These are phyloP conservation scores for Mucor lusitanicus DNA, from an alignment of 371 early-diverging fungal genomes.

Conservation along the genomic window DNA sequence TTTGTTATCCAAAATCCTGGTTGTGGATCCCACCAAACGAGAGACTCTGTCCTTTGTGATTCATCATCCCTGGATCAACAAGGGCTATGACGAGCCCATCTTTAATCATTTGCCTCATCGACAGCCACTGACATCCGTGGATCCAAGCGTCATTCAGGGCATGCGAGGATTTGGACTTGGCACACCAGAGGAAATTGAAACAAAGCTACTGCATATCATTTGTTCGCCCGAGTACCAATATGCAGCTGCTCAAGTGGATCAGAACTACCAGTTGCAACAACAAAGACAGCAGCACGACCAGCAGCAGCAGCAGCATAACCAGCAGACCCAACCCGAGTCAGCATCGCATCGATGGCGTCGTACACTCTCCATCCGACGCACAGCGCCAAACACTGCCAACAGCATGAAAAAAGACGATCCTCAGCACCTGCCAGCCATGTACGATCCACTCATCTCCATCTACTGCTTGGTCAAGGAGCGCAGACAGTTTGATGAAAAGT, in stretches of 20 bases:
- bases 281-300: slow-evolving; percentile 7
- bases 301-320: neutral
- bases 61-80: slow-evolving; percentile 74
- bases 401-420: slow-evolving; percentile 32
- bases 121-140: slow-evolving; percentile 33
- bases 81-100: slow-evolving; percentile 55
- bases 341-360: neutral
- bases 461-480: slow-evolving; percentile 85
- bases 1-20: slow-evolving; percentile 68
- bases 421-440: slow-evolving; percentile 42
- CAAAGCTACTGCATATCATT: slow-evolving; percentile 32
- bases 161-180: slow-evolving; percentile 55
- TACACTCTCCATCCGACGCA: slow-evolving; percentile 8
- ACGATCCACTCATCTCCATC: slow-evolving; percentile 78
- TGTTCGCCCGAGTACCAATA: slow-evolving; percentile 31
- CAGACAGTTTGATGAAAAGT: slow-evolving; percentile 32
- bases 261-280: slow-evolving; percentile 19
- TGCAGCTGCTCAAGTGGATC: slow-evolving; percentile 41
- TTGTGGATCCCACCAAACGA: slow-evolving; percentile 60
- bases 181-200: slow-evolving; percentile 28
- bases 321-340: neutral
- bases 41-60: slow-evolving; percentile 60
- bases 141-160: slow-evolving; percentile 41
- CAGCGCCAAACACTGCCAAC: neutral
- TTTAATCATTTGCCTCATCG: slow-evolving; percentile 38